Evolutionary conservation across 345 rosid genomes (phyloP).

Genomic region (Euphorbia pulcherrima): DNA sequence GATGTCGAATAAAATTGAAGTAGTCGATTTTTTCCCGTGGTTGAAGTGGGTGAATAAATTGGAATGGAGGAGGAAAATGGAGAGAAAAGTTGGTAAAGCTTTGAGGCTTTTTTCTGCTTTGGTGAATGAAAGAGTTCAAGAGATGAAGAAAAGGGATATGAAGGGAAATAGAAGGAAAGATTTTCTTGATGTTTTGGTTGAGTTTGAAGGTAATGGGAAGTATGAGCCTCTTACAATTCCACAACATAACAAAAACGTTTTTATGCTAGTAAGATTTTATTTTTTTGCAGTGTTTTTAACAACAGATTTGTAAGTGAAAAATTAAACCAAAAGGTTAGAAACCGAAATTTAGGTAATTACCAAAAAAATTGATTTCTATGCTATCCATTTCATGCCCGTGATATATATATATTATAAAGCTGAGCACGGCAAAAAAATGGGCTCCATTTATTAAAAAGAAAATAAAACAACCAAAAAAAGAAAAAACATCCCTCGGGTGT

Average conservation of each 20-base stretch:
- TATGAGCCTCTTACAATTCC: constrained; percentile 41
- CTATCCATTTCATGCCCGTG: no score
- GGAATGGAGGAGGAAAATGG: constrained; percentile 45
- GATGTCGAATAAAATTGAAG: constrained; percentile 36
- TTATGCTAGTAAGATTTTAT: constrained; percentile 55
- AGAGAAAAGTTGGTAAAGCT: constrained; percentile 42
- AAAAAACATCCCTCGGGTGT: no score
- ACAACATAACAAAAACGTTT: constrained; percentile 29
- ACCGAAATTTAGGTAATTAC: no score
- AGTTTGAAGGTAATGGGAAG: constrained; percentile 42
- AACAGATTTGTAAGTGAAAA: no score
- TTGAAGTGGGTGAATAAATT: constrained; percentile 36
- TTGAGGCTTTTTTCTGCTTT: constrained; percentile 23
- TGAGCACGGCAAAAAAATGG: no score
- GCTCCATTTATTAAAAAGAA: no score
- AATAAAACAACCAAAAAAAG: no score
- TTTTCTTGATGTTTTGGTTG: constrained; percentile 50
- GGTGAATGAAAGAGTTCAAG: constrained; percentile 39
- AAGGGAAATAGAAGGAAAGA: constrained; percentile 24
- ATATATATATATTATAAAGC: no score
- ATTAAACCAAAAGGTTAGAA: no score
- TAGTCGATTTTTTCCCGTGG: constrained; percentile 45
- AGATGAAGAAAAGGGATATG: neutral
- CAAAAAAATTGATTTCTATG: no score
- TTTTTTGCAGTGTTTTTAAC: no score